Percentiles rank a stretch among this genome's conserved stretches.
Evolutionary conservation across 331 rosid genomes (phyloP).

Genomic region (Acacia pycnantha): DNA sequence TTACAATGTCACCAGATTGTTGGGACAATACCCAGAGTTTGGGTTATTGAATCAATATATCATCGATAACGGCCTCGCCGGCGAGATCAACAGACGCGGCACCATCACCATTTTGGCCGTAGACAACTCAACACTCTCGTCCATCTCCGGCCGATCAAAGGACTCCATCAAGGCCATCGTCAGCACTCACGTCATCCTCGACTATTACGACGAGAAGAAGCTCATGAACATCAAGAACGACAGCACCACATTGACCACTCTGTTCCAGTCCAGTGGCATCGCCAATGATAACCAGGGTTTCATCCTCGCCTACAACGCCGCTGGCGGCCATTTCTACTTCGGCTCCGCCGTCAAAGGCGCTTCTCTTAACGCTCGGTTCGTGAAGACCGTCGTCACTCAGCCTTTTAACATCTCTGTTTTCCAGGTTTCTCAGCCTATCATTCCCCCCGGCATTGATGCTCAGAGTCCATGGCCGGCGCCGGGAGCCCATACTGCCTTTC

Average conservation of each 20-base stretch:
- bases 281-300: slow-evolving; percentile 55
- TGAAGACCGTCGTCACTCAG: slow-evolving; percentile 29
- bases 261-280: slow-evolving; percentile 58
- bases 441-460: slow-evolving; percentile 39
- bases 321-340: slow-evolving; percentile 58
- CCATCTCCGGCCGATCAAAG: slow-evolving; percentile 39
- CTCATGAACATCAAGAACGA: slow-evolving; percentile 25
- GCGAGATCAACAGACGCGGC: slow-evolving; percentile 49
- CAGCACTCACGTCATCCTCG: slow-evolving; percentile 62
- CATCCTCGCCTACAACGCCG: slow-evolving; percentile 31
- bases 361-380: slow-evolving; percentile 24
- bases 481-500: neutral
- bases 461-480: neutral
- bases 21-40: slow-evolving; percentile 35
- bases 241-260: slow-evolving; percentile 39
- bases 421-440: slow-evolving; percentile 40
- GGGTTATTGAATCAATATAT: slow-evolving; percentile 43
- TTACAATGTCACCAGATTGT: slow-evolving; percentile 48
- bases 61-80: slow-evolving; percentile 46
- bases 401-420: slow-evolving; percentile 64
- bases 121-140: slow-evolving; percentile 16
- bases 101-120: slow-evolving; percentile 67
- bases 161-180: slow-evolving; percentile 47
- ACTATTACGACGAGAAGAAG: slow-evolving; percentile 63
- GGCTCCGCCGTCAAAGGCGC: slow-evolving; percentile 53